Evolutionary conservation across 768 basidiomycete genomes (phyloP), one percentile per base, ranked within the genome.

Genomic region (Rhizopogon vesiculosus): DNA sequence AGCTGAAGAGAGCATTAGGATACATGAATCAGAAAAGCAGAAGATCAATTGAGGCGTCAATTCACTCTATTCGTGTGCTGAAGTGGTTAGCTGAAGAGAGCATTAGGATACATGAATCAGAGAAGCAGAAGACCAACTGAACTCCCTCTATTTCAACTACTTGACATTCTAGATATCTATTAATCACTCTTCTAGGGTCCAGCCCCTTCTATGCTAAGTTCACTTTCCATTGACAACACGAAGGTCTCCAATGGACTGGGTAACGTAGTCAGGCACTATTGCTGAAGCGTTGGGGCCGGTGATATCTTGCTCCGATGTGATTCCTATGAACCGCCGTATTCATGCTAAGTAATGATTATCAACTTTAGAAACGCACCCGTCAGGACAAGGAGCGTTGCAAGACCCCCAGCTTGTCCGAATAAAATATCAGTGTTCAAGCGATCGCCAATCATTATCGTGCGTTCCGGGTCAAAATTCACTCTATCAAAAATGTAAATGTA

Each of bases 381-480:
- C 62, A 98, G 74, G 54, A 98, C 96, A 42, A 98, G 84, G 55
- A 98, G 76, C 0, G 96, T 98, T 16, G 87, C 70, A 19, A 97
- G 78, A 28, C 92, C 92, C 42, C 93, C 92, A 45, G 82, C 81
- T 67, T 91, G 80, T 49, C 96, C 97, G 64, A 98, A 99, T 51
- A 89, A 72, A 62, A 99, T 98, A 71, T 99, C 96, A 5, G 97
- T 98, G 68, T 91, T 89, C 61, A 99, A 78, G 57, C 96, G 83
- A 73, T 99, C 96, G 42, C 96, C 96, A 44, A 98, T 78, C 93
- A 99, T 98, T 68, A 98, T 84, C 15, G 95, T 94, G 51, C 85
- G 77, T 57, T 79, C 74, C 42, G 91, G 91, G 71, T 98, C 89
- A 68, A 92, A 94, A 45, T 89, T 69, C 62, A 95, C 85, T 70